Conservation (phyloP, 805 yeast species). For the Candida railenensis region DNA sequence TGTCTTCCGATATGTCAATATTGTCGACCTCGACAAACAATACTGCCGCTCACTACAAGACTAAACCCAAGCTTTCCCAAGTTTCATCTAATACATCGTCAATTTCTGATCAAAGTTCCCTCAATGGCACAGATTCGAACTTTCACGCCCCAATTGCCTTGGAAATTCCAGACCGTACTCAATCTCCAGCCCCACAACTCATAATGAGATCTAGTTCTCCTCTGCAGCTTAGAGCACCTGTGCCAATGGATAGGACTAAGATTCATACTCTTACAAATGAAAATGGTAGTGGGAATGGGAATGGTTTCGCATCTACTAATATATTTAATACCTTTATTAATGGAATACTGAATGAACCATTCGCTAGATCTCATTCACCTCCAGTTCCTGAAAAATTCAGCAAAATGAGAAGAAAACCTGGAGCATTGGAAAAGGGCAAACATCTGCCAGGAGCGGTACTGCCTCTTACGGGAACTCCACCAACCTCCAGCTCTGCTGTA, state of each 20-base stretch:
- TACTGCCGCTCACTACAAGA: slow-evolving; percentile 15
- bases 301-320: slow-evolving; percentile 1
- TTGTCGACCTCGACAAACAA: slow-evolving; percentile 23
- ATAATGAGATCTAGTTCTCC: slow-evolving; percentile 3
- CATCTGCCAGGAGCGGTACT: neutral
- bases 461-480: neutral
- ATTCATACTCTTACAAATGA: neutral
- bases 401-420: slow-evolving; percentile 8
- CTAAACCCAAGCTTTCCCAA: slow-evolving; percentile 30
- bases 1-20: slow-evolving; percentile 38
- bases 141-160: neutral
- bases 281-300: slow-evolving; percentile 2
- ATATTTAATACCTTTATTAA: neutral
- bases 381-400: slow-evolving; percentile 21
- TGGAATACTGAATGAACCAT: neutral
- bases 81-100: slow-evolving; percentile 36
- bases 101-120: slow-evolving; percentile 4
- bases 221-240: neutral
- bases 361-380: slow-evolving; percentile 23
- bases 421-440: slow-evolving; percentile 1
- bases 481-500: neutral
- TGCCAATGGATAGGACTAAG: neutral
- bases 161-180: neutral
- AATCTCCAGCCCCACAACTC: slow-evolving; percentile 1
- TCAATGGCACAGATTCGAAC: neutral